These are phyloP conservation scores for Periconia digitata DNA, from an alignment of 2,329 filamentous ascomycete genomes.

Conservation along the genomic window DNA sequence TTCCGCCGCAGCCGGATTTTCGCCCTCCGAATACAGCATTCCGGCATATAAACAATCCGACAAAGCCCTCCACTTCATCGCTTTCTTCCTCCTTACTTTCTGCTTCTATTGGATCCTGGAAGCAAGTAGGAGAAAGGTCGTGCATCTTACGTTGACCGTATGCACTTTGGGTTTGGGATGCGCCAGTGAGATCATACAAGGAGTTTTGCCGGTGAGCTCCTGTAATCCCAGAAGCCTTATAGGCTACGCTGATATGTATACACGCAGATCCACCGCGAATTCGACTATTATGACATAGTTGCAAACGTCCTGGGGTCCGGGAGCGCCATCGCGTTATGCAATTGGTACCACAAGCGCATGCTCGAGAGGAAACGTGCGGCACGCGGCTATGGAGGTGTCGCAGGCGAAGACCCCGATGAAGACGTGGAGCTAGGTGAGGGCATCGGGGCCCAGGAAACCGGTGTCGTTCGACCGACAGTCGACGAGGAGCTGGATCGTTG, in stretches of 20 bases:
- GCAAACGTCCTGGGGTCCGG: slow-evolving; percentile 84
- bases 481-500: slow-evolving; percentile 90
- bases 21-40: slow-evolving; percentile 49
- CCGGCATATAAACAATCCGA: slow-evolving; percentile 71
- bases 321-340: slow-evolving; percentile 70
- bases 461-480: slow-evolving; percentile 57
- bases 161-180: slow-evolving; percentile 74
- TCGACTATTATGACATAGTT: slow-evolving; percentile 82
- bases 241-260: slow-evolving; percentile 14
- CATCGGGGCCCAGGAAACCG: slow-evolving; percentile 61
- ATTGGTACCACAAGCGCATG: slow-evolving; percentile 96
- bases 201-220: slow-evolving; percentile 60
- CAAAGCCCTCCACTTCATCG: slow-evolving; percentile 83
- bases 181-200: slow-evolving; percentile 76
- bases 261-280: slow-evolving; percentile 51
- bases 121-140: slow-evolving; percentile 78
- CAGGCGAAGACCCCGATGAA: slow-evolving; percentile 57
- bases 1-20: slow-evolving; percentile 72
- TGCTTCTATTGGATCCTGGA: slow-evolving; percentile 97
- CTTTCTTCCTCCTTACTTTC: slow-evolving; percentile 86
- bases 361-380: slow-evolving; percentile 78
- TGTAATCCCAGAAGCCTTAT: not conserved
- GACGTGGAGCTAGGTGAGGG: slow-evolving; percentile 76
- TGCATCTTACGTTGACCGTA: slow-evolving; percentile 79
- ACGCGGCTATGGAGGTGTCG: slow-evolving; percentile 71